These are phyloP conservation scores for Hortaea werneckii DNA, from an alignment of 2,329 filamentous ascomycete genomes.

Conservation along the genomic window DNA sequence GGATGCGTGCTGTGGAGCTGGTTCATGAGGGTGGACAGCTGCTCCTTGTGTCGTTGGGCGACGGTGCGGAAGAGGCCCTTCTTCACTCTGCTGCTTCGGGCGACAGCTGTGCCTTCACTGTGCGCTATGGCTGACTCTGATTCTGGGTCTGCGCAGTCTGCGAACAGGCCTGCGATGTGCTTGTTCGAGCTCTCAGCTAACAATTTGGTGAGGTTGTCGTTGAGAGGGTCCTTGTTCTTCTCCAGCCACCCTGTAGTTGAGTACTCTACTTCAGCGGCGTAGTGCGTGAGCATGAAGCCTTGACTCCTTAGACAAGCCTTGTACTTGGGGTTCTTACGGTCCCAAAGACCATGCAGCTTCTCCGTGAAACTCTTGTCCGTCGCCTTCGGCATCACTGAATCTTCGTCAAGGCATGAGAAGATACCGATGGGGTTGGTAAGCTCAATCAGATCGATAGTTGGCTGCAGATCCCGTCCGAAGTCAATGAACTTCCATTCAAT, in stretches of 20 bases:
- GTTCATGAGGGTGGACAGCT: constrained; percentile 89
- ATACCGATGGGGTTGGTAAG: constrained; percentile 95
- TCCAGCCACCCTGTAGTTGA: constrained; percentile 91
- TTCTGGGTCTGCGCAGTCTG: constrained; percentile 66
- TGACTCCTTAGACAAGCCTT: constrained; percentile 76
- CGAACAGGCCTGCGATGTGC: constrained; percentile 76
- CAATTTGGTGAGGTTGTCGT: constrained; percentile 89
- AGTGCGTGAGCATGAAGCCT: constrained; percentile 93
- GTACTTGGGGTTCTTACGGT: constrained; percentile 91
- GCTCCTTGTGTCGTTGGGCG: constrained; percentile 93
- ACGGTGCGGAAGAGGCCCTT: constrained; percentile 95
- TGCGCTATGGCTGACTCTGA: constrained; percentile 52
- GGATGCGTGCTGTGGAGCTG: constrained; percentile 94
- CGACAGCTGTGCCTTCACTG: constrained; percentile 34
- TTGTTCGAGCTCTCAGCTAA: constrained; percentile 71
- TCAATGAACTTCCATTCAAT: constrained; percentile 99
- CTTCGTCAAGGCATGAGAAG: constrained; percentile 95
- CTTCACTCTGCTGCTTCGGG: constrained; percentile 72
- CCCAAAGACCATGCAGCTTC: constrained; percentile 93
- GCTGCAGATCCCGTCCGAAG: constrained; percentile 92
- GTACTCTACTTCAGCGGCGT: constrained; percentile 96
- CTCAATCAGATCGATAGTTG: constrained; percentile 95
- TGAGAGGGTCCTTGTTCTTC: constrained; percentile 97
- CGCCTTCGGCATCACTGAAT: constrained; percentile 97
- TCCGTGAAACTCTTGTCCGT: constrained; percentile 96